Evolutionary conservation across 192 early-diverging fungal species (phyloP).

Genomic region (Piromyces sp.): DNA sequence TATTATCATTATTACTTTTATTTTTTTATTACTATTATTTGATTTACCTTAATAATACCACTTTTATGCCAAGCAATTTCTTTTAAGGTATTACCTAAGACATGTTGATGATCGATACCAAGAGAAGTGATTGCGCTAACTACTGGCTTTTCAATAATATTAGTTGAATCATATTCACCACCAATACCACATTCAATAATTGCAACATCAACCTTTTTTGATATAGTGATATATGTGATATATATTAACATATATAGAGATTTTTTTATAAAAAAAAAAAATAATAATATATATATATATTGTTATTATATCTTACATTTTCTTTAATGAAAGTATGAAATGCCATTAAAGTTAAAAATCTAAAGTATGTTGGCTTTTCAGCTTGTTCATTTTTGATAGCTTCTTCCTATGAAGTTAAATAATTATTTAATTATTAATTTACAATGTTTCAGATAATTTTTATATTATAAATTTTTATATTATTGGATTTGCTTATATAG

Average conservation of each 20-base stretch:
- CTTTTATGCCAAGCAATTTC: constrained; percentile 73
- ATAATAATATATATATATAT: no score
- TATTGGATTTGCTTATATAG: no score
- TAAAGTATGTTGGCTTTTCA: constrained; percentile 62
- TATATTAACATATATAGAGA: no score
- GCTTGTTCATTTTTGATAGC: not conserved
- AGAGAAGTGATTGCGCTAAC: constrained; percentile 65
- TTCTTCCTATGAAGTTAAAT: no score
- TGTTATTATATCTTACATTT: constrained; percentile 11
- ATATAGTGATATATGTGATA: no score
- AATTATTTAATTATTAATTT: no score
- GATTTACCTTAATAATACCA: constrained; percentile 54
- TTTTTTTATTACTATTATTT: constrained; percentile 8
- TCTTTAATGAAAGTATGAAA: constrained; percentile 73
- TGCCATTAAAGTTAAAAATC: constrained; percentile 78
- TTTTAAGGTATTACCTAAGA: constrained; percentile 52
- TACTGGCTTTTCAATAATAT: constrained; percentile 49
- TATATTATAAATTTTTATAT: no score
- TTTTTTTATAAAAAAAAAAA: no score
- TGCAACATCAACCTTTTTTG: constrained; percentile 46
- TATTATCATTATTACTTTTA: constrained; percentile 40
- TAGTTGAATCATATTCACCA: constrained; percentile 72
- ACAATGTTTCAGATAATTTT: no score
- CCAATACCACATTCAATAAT: constrained; percentile 72
- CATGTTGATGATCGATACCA: constrained; percentile 55